These are phyloP conservation scores for Backusella luteola DNA, from an alignment of 192 early-diverging fungal species.

Conservation along the genomic window DNA sequence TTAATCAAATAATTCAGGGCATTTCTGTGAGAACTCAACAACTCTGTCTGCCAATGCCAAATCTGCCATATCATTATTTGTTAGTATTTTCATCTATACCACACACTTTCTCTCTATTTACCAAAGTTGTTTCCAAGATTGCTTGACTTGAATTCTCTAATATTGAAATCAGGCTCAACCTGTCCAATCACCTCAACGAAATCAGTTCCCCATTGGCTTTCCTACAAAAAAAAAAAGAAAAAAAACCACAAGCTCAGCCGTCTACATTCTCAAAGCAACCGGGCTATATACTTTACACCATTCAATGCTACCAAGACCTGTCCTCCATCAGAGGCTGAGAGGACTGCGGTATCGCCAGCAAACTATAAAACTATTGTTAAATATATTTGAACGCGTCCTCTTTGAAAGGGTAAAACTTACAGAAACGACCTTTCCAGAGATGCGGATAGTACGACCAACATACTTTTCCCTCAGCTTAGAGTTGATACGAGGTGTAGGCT, in stretches of 20 bases:
- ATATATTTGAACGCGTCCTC: neutral
- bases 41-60: constrained; percentile 31
- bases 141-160: constrained; percentile 32
- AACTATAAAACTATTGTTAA: constrained; percentile 2
- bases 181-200: constrained; percentile 42
- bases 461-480: constrained; percentile 27
- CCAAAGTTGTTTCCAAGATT: constrained; percentile 39
- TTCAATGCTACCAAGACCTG: constrained; percentile 30
- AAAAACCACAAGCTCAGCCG: too few relatives aligned
- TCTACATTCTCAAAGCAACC: neutral
- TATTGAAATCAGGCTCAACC: constrained; percentile 27
- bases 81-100: neutral
- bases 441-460: constrained; percentile 26
- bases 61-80: constrained; percentile 15
- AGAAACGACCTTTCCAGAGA: constrained; percentile 27
- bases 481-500: constrained; percentile 36
- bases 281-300: constrained; percentile 17
- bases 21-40: constrained; percentile 33
- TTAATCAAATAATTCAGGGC: constrained; percentile 32
- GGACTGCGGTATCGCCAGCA: constrained; percentile 23
- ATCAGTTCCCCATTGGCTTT: constrained; percentile 23
- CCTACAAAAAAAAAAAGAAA: neutral
- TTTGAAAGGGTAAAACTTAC: constrained; percentile 15
- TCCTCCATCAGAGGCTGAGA: constrained; percentile 35
- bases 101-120: neutral